phyloP scores from a whole-genome alignment of 371 early-diverging fungal genomes.

The Amoeboaphelidium occidentale region DNA sequence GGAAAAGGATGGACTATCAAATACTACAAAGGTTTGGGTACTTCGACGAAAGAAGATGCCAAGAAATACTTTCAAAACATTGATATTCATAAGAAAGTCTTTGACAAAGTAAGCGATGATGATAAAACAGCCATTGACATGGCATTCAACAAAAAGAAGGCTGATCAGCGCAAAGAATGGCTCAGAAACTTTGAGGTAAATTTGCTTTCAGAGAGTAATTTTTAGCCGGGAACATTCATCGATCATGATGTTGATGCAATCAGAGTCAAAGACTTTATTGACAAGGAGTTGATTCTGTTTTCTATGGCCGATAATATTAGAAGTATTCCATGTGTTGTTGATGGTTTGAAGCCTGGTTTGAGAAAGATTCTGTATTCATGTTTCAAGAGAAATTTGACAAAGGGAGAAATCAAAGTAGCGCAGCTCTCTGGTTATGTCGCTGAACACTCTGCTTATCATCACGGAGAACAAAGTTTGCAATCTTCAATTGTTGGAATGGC shows the following conservation, averaged over 20 bases:
- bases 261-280: conserved; percentile 82
- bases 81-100: conserved; percentile 63
- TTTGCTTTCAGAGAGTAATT: neutral
- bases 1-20: conserved; percentile 59
- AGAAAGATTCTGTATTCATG: conserved; percentile 90
- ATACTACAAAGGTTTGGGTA: conserved; percentile 99
- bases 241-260: conserved; percentile 61
- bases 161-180: conserved; percentile 95
- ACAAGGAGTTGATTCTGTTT: conserved; percentile 93
- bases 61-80: conserved; percentile 81
- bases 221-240: conserved; percentile 72
- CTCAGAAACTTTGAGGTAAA: conserved; percentile 42
- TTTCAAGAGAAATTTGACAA: conserved; percentile 61
- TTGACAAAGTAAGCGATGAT: conserved; percentile 27
- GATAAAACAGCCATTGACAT: conserved; percentile 77
- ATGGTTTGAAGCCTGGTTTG: conserved; percentile 98
- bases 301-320: conserved; percentile 94
- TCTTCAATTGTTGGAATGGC: conserved; percentile 93
- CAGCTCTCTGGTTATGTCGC: conserved; percentile 88
- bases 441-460: conserved; percentile 91
- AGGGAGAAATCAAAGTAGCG: conserved; percentile 80
- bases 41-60: conserved; percentile 73
- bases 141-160: conserved; percentile 96
- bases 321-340: conserved; percentile 92
- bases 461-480: conserved; percentile 79